Conservation (phyloP, 2,329 filamentous ascomycete genomes). For the Fusarium clavum region DNA sequence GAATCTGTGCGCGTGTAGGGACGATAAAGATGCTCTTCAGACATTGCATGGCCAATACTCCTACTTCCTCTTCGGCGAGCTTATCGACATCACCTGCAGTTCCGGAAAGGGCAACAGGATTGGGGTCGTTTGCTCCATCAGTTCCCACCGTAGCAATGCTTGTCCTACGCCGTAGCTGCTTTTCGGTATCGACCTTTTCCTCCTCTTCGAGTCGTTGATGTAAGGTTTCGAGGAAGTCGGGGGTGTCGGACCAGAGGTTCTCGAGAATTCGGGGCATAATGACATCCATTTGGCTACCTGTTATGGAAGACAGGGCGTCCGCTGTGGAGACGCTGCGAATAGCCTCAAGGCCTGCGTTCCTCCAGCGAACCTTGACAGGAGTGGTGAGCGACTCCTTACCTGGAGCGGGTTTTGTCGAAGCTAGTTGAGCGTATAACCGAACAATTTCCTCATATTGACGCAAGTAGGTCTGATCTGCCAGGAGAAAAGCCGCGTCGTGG, state of each 20-base stretch:
- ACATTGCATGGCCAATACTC: constrained; percentile 84
- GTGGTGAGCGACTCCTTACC: constrained; percentile 70
- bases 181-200: constrained; percentile 76
- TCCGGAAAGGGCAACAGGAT: constrained; percentile 78
- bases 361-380: constrained; percentile 82
- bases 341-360: constrained; percentile 78
- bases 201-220: constrained; percentile 74
- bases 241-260: constrained; percentile 82
- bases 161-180: constrained; percentile 72
- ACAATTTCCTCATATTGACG: constrained; percentile 86
- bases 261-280: constrained; percentile 88
- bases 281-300: constrained; percentile 79
- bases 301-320: constrained; percentile 80
- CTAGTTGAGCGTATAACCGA: constrained; percentile 81
- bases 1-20: constrained; percentile 84
- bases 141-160: constrained; percentile 83
- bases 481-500: constrained; percentile 86
- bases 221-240: constrained; percentile 75
- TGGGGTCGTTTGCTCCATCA: constrained; percentile 68
- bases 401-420: constrained; percentile 69
- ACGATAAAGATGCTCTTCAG: constrained; percentile 86
- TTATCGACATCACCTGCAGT: constrained; percentile 90
- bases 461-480: constrained; percentile 86
- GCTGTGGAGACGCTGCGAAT: constrained; percentile 85
- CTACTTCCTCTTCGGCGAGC: constrained; percentile 88